Conservation (phyloP, 768 basidiomycete species). For the Amanita jacksonii region DNA sequence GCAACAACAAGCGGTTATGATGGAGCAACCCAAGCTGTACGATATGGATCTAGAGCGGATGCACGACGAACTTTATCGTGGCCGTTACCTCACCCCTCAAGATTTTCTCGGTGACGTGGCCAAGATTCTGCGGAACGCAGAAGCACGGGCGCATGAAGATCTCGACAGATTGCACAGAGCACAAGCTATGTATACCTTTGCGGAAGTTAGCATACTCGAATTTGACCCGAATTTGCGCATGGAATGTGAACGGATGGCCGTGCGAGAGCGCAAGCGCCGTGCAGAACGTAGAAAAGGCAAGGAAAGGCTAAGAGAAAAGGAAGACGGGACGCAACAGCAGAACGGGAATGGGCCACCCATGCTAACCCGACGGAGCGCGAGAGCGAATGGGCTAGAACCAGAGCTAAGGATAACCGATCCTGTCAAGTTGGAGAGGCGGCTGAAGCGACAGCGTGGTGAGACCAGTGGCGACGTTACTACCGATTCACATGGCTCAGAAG, state of each 20-base stretch:
- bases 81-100: conserved; percentile 77
- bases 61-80: conserved; percentile 75
- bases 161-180: conserved; percentile 71
- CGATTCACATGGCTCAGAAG: conserved; percentile 44
- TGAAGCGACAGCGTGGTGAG: conserved; percentile 63
- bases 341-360: conserved; percentile 23
- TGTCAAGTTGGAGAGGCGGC: conserved; percentile 57
- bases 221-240: conserved; percentile 69
- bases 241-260: conserved; percentile 87
- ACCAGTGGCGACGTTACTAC: conserved; percentile 36
- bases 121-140: conserved; percentile 73
- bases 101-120: conserved; percentile 80
- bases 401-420: conserved; percentile 72
- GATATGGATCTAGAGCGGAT: conserved; percentile 92
- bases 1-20: conserved; percentile 3
- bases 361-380: conserved; percentile 57
- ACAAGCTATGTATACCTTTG: conserved; percentile 80
- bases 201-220: conserved; percentile 78
- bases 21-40: conserved; percentile 40
- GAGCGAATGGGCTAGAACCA: conserved; percentile 62
- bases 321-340: conserved; percentile 13
- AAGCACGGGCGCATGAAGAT: conserved; percentile 50
- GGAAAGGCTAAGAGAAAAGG: conserved; percentile 27
- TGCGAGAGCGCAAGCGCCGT: conserved; percentile 57
- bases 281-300: conserved; percentile 34